phyloP scores from a whole-genome alignment of 345 rosid species.

The Camelina neglecta region DNA sequence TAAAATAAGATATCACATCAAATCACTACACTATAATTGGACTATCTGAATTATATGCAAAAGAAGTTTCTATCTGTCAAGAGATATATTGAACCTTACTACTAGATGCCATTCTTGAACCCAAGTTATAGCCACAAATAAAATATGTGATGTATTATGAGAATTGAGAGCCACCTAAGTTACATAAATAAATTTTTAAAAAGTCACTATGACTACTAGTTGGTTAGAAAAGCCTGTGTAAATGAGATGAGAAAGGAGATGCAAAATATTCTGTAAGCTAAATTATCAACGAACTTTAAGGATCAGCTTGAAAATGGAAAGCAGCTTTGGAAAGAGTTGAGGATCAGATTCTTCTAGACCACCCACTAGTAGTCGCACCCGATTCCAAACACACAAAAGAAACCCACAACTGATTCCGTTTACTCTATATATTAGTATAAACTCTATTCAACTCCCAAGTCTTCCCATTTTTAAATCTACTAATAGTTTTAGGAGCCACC shows the following conservation, averaged over 20 bases:
- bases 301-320: constrained; percentile 37
- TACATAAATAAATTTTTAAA: not conserved
- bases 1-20: not conserved
- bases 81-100: too few relatives aligned
- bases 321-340: constrained; percentile 25
- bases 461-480: not conserved
- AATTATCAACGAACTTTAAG: constrained; percentile 37
- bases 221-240: not conserved
- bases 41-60: not conserved
- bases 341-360: constrained; percentile 45
- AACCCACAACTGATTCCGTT: not conserved
- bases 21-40: not conserved
- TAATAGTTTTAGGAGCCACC: constrained; percentile 1
- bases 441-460: constrained; percentile 20
- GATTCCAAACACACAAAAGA: constrained; percentile 34
- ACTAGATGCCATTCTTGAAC: not conserved
- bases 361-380: constrained; percentile 36
- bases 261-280: constrained; percentile 9
- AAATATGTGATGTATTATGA: not conserved
- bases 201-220: not conserved
- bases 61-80: not conserved
- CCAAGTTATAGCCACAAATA: not conserved
- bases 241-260: constrained; percentile 18
- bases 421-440: not conserved
- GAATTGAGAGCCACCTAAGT: not conserved